Evolutionary conservation across 768 basidiomycete genomes (phyloP).

Genomic region (Tricholoma bakamatsutake): DNA sequence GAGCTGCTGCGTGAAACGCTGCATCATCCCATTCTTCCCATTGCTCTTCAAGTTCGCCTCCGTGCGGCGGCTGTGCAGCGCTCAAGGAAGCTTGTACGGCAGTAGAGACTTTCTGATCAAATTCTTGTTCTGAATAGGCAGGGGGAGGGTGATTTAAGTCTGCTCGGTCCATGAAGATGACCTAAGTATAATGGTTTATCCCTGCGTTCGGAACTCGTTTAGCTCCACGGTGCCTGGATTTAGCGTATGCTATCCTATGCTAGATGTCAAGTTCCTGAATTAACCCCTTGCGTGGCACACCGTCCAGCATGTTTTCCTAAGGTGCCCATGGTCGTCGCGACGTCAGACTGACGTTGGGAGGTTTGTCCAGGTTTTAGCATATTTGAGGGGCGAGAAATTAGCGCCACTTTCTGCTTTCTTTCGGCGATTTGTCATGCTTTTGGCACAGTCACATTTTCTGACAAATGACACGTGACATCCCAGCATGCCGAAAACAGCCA

Average conservation of each 20-base stretch:
- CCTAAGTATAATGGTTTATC: neutral
- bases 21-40: constrained; percentile 49
- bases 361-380: no score
- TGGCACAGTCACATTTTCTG: no score
- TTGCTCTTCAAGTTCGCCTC: constrained; percentile 28
- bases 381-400: no score
- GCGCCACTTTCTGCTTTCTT: no score
- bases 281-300: neutral
- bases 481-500: no score
- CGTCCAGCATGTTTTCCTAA: no score
- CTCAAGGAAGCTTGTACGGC: constrained; percentile 35
- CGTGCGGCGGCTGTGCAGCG: constrained; percentile 17
- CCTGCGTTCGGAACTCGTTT: neutral
- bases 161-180: neutral
- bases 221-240: neutral
- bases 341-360: neutral
- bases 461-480: no score
- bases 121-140: constrained; percentile 42
- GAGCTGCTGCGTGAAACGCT: constrained; percentile 27
- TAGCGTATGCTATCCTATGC: no score
- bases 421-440: no score
- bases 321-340: neutral
- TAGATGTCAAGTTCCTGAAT: neutral
- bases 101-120: constrained; percentile 46
- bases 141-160: constrained; percentile 29